A percentile compares a stretch with the other conserved stretches of the same genome.
Evolutionary conservation across 352 stramenopile species (phyloP).

Genomic region (Phytopythium chamaehyphon): DNA sequence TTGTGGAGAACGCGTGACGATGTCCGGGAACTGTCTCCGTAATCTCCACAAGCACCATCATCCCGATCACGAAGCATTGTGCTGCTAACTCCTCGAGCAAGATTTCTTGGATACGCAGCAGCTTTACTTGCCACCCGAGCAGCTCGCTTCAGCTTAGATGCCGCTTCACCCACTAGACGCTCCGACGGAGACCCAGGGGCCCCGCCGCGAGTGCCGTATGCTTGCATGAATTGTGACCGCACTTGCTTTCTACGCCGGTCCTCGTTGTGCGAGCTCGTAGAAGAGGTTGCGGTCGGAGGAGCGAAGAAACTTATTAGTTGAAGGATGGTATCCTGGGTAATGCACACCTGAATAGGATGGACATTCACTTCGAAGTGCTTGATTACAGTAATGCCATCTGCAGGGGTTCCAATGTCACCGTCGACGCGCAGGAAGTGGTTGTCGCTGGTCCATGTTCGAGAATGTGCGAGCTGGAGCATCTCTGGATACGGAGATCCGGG

Average conservation of each 20-base stretch:
- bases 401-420: conserved; percentile 61
- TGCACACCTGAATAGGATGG: conserved; percentile 79
- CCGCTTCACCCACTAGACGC: background rate
- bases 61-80: background rate
- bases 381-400: conserved; percentile 54
- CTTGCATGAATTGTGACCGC: conserved; percentile 57
- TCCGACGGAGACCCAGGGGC: background rate
- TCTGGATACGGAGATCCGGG: conserved; percentile 72
- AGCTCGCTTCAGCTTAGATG: conserved; percentile 52
- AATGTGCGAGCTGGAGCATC: conserved; percentile 40
- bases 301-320: conserved; percentile 64
- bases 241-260: conserved; percentile 12
- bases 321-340: conserved; percentile 76
- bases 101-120: conserved; percentile 38
- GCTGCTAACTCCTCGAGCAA: conserved; percentile 15
- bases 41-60: background rate
- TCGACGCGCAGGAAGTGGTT: conserved; percentile 72
- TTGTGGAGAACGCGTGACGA: conserved; percentile 16
- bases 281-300: conserved; percentile 10
- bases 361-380: conserved; percentile 86
- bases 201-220: conserved; percentile 7
- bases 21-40: conserved; percentile 1
- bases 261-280: conserved; percentile 29
- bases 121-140: conserved; percentile 63
- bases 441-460: conserved; percentile 48